Base-by-base conservation (phyloP, 2,329 filamentous ascomycete species). In the Aureobasidium sp. region DNA sequence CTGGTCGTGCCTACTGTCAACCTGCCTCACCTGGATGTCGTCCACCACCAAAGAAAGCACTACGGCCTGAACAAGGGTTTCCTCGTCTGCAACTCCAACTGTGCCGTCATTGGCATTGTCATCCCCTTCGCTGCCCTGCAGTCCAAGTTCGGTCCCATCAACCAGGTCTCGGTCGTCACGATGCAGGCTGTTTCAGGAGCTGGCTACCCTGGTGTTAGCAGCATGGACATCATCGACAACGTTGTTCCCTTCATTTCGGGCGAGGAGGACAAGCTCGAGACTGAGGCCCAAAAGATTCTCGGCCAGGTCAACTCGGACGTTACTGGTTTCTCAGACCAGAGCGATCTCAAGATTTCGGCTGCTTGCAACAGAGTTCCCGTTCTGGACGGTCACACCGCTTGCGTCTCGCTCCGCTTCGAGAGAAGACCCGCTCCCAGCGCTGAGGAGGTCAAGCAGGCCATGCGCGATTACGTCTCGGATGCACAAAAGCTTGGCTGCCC, bases 11-110 rank as follows among this genome's bases (percentile, higher is more conserved):
- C 94, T 1, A 96, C 91, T 22, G 92, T 97, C 74, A 97, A 97
- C 79, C 85, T 96, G 14, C 77, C 84, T 47, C 93, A 97, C 76
- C 83, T 97, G 69, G 84, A 88, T 71, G 82, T 97, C 64, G 93
- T 97, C 72, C 87, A 89, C n/a, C 87, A 95, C 76, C 93, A 97
- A 78, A 84, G 90, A 65, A 81, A 85, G 71, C 81, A 88, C 47
- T 84, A 89, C 74, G 79, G 79, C 31, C 81, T 96, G 48, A 79
- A 88, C 65, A 91, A 89, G 76, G 94, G 94, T 27, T 96, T 97
- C 79, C 79, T 97, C 40, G 91, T 97, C 64, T 97, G 93, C 83
- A 97, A 97, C 80, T 96, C 91, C 67, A 97, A 97, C 79, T 99
- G 94, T 78, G 93, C 93, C 62, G 93, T 97, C 71, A 96, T 97